phyloP scores from a whole-genome alignment of 345 rosid genomes.

The Syzygium grande region DNA sequence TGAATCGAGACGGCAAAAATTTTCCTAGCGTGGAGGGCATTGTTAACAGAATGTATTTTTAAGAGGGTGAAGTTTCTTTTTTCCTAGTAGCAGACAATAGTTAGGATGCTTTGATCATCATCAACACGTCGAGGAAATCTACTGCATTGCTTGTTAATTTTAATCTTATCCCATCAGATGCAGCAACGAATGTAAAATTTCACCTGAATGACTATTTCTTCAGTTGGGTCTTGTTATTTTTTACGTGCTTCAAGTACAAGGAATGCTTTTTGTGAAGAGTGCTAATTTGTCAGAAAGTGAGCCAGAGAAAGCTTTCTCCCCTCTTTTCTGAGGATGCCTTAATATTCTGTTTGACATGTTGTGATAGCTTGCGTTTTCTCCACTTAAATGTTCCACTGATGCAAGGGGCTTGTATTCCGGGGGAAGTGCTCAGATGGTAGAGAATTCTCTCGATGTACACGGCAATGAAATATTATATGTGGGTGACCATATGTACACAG shows the following conservation, averaged over 20 bases:
- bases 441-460: constrained; percentile 69
- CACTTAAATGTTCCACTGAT: background rate
- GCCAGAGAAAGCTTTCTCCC: background rate
- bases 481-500: constrained; percentile 95
- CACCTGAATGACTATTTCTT: background rate
- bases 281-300: background rate
- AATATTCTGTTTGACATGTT: background rate
- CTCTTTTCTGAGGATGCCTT: background rate
- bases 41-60: background rate
- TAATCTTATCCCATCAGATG: background rate
- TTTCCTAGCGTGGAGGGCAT: background rate
- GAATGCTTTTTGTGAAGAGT: background rate
- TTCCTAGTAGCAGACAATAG: background rate
- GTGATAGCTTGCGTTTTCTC: background rate
- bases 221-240: background rate
- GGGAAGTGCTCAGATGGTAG: constrained; percentile 96
- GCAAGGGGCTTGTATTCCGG: constrained; percentile 85
- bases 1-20: background rate
- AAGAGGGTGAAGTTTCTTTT: background rate
- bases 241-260: background rate
- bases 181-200: background rate
- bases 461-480: constrained; percentile 93
- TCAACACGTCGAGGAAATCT: background rate
- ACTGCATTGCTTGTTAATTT: background rate
- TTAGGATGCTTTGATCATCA: background rate